These are phyloP conservation scores for Allium cepa DNA, from an alignment of 106 monocot genomes.

Conservation along the genomic window DNA sequence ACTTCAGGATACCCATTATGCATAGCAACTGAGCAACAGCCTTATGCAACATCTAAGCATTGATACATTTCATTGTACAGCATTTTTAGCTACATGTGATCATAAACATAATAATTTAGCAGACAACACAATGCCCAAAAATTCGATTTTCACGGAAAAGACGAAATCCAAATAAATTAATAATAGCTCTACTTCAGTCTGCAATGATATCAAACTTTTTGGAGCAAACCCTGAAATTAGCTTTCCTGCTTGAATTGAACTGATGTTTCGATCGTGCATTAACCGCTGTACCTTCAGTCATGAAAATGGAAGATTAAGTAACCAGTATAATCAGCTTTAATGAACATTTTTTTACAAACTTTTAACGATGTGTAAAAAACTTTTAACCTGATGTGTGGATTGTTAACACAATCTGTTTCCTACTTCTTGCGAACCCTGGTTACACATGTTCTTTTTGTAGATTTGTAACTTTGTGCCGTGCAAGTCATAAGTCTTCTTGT, in stretches of 20 bases:
- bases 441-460: too few species aligned
- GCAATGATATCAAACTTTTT: not conserved
- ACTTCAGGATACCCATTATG: too few species aligned
- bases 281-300: constrained; percentile 91
- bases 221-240: constrained; percentile 34
- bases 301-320: constrained; percentile 87
- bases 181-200: constrained; percentile 64
- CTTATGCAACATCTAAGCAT: not conserved
- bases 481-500: too few species aligned
- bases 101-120: constrained; percentile 60
- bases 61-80: not conserved
- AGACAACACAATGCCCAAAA: constrained; percentile 86
- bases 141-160: constrained; percentile 66
- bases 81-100: not conserved
- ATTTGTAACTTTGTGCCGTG: too few species aligned
- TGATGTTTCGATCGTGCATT: constrained; percentile 72
- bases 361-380: too few species aligned
- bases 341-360: too few species aligned
- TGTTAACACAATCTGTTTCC: too few species aligned
- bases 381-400: too few species aligned
- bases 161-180: constrained; percentile 51
- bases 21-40: not conserved
- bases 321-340: constrained; percentile 50
- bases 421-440: too few species aligned
- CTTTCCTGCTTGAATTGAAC: constrained; percentile 59